Conservation (phyloP, 331 rosid genomes). For the Dryas integrifolia region DNA sequence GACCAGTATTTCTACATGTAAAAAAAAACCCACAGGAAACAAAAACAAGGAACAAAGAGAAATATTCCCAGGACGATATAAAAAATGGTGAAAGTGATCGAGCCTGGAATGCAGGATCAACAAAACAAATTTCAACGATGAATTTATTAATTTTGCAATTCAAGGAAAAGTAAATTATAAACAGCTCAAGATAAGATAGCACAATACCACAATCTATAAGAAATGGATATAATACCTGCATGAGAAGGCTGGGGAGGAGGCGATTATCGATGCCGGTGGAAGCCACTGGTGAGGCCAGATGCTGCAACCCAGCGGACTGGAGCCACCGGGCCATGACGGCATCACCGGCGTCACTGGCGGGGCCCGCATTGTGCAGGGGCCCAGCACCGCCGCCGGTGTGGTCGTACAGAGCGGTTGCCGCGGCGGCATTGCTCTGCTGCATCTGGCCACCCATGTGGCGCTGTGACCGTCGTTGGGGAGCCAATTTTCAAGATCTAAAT, state of each 20-base stretch:
- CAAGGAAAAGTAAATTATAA: too few relatives aligned
- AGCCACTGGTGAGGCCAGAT: constrained; percentile 94
- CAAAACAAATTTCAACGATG: too few relatives aligned
- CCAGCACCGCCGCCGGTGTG: constrained; percentile 57
- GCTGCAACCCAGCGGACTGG: constrained; percentile 99
- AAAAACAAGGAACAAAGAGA: too few relatives aligned
- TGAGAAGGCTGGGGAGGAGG: constrained; percentile 78
- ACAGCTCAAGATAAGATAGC: neutral
- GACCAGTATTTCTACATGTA: neutral
- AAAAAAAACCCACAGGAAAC: neutral
- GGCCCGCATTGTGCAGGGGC: constrained; percentile 63
- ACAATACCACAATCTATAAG: neutral
- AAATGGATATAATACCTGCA: constrained; percentile 60
- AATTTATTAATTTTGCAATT: too few relatives aligned
- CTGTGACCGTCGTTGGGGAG: constrained; percentile 99
- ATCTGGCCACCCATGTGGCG: constrained; percentile 99
- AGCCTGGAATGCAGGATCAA: too few relatives aligned
- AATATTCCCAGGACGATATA: too few relatives aligned
- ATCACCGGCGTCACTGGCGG: constrained; percentile 79
- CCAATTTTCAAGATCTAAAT: constrained; percentile 94
- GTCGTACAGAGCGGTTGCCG: constrained; percentile 70
- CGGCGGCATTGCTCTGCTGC: constrained; percentile 97
- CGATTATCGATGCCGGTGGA: constrained; percentile 76
- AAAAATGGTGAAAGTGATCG: too few relatives aligned
- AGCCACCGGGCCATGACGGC: constrained; percentile 99